Evolutionary conservation across 805 yeast species (phyloP), one percentile per base, ranked within the genome.

Genomic region (Pichia kluyveri): DNA sequence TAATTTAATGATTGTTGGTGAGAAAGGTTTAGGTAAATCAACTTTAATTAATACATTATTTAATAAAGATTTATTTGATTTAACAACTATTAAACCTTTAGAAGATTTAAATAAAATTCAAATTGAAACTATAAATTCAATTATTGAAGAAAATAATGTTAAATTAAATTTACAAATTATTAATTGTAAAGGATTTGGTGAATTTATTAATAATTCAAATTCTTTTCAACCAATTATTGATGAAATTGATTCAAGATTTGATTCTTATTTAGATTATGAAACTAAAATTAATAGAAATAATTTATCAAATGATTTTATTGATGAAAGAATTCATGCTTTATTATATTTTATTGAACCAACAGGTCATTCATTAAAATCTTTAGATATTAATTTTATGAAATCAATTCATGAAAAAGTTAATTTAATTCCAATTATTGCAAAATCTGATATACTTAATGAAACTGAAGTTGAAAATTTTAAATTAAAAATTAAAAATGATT

Each of bases 331-430:
- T 51, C 99, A 93, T 66, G 98, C 96, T 34, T 80, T 89, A 63
- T 70, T 93, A 54, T 93, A 90, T 69, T 91, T 93, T 60, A 86
- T 93, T 60, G 96, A 91, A 69, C 99, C 99, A 57, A 90, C 97
- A 27, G 98, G 96, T 52, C 99, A 93, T 69, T 80, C 86, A 40
- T 76, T 93, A 65, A 86, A 83, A 64, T 82, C 96, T 18, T 74
- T 93, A 60, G 99, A 93, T 67, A 80, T 93, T 56, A 82, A 78
- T 55, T 86, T 90, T 57, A 86, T 93, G 87, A 82, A 83, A 62
- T 79, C 80, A 63, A 79, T 93, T 53, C 95, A 88, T 70, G 82
- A 83, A 61, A 89, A 88, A 66, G 96, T 90, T 52, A 93, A 93
- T 66, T 76, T 93, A 66, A 86, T 93, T 53, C 99, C 99, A 42